Evolutionary conservation across 208 protist genomes (phyloP).

Genomic region (Crithidia bombi): DNA sequence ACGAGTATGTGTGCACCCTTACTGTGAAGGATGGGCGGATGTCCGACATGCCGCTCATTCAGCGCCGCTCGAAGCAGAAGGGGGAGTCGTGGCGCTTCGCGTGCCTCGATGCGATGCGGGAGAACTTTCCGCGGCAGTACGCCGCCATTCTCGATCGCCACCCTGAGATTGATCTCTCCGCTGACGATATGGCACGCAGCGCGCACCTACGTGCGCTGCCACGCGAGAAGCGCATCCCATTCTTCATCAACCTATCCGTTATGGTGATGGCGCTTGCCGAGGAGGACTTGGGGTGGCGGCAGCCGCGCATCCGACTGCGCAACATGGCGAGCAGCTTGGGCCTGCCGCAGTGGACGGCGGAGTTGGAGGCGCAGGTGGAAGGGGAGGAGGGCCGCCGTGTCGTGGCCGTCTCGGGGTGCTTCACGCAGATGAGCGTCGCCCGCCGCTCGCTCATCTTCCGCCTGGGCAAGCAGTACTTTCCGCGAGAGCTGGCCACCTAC

Average conservation of each 20-base stretch:
- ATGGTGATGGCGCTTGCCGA: conserved; percentile 79
- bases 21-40: conserved; percentile 66
- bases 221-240: conserved; percentile 84
- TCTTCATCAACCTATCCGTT: conserved; percentile 68
- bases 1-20: conserved; percentile 61
- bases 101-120: conserved; percentile 73
- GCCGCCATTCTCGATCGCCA: conserved; percentile 60
- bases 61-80: conserved; percentile 59
- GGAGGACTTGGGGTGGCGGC: conserved; percentile 88
- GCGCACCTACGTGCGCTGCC: conserved; percentile 75
- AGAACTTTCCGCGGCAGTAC: conserved; percentile 88
- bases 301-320: conserved; percentile 78
- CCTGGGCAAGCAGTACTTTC: conserved; percentile 79
- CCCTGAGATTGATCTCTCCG: conserved; percentile 84
- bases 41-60: conserved; percentile 57
- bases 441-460: conserved; percentile 76
- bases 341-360: conserved; percentile 85
- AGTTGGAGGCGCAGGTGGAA: conserved; percentile 86
- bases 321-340: conserved; percentile 70
- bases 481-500: conserved; percentile 76
- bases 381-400: conserved; percentile 67
- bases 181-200: conserved; percentile 64
- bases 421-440: conserved; percentile 61
- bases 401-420: conserved; percentile 76
- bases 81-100: conserved; percentile 84